Conservation (phyloP, 2,329 filamentous ascomycete genomes). For the Allantophomopsis cytisporea region DNA sequence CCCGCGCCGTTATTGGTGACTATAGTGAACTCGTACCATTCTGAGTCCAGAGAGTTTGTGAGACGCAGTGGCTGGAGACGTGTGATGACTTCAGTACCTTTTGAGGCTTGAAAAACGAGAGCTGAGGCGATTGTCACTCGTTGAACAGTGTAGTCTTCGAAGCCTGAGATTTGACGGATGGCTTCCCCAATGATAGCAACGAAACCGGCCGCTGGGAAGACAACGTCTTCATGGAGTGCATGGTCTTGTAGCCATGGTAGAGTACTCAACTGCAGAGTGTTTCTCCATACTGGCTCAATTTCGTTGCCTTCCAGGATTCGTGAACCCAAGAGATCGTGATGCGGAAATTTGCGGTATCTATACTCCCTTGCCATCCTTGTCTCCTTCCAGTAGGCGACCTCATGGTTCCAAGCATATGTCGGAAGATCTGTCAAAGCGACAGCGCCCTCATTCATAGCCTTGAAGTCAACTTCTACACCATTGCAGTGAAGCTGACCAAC, state of each 20-base stretch:
- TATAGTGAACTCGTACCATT: conserved; percentile 17
- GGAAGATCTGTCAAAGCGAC: conserved; percentile 21
- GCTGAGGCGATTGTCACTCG: conserved; percentile 6
- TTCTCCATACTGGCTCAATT: conserved; percentile 19
- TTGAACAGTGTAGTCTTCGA: conserved; percentile 6
- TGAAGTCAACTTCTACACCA: too few species aligned
- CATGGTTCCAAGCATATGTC: conserved; percentile 38
- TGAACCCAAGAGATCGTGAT: conserved; percentile 5
- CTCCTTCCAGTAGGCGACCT: background rate
- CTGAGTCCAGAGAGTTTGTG: conserved; percentile 9
- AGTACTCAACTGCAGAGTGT: conserved; percentile 21
- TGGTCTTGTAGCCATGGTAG: conserved; percentile 35
- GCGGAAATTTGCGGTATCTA: conserved; percentile 3
- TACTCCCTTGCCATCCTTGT: conserved; percentile 3
- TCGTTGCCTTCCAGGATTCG: conserved; percentile 4
- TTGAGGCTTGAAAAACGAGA: conserved; percentile 8
- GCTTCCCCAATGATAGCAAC: conserved; percentile 13
- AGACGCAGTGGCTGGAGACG: conserved; percentile 9
- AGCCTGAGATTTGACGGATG: conserved; percentile 4
- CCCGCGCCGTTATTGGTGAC: conserved; percentile 10
- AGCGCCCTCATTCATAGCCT: conserved; percentile 15
- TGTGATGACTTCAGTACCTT: conserved; percentile 13
- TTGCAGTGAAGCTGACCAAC: too few species aligned
- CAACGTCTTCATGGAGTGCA: conserved; percentile 29
- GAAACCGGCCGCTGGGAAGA: conserved; percentile 30